Base-by-base conservation (phyloP, 257 asterid genomes). In the Salvia rosmarinus region DNA sequence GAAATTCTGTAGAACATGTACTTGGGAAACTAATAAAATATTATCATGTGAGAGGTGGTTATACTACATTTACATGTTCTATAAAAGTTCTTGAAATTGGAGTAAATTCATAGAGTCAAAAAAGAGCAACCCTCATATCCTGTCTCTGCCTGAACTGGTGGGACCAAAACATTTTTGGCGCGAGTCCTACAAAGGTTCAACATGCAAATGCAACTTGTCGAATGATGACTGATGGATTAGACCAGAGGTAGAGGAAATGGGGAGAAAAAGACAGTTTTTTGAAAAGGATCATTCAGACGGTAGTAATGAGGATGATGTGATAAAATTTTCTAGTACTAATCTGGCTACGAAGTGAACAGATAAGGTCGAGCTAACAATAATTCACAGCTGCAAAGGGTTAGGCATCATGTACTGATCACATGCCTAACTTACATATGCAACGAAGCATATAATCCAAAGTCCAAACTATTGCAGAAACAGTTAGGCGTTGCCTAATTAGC, bases 111-210 rank as follows among this genome's bases (percentile, higher is more conserved):
- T 65, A 20, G 54, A 56, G 34, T 17, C 17, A 57, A 12, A 28
- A n/a, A 66, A 9, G 23, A 40, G 68, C 34, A 64, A 32, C 19
- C 65, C 57, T 67, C 63, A 44, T 56, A 55, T 60, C 49, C 21
- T 76, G 72, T 79, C 83, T 66, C 63, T 71, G 69, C 46, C 49
- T n/a, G 6, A 68, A 67, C 37, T 57, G 67, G 78, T 71, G 30
- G 71, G 79, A 8, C 43, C 69, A 13, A 17, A 34, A 51, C 13
- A 58, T 74, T 34, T 39, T 28, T 70, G 79, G 40, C 34, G 71
- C 82, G 79, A 74, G 49, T 63, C 37, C 32, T 37, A 42, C 68
- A 32, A 28, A 37, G 68, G 39, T 71, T n/a, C 44, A 17, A 75
- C 57, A 40, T 60, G 42, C 79, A 78, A 63, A 73, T 77, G 77